Base-by-base conservation (phyloP, 1,139 yeast species). In the Candida sp. region DNA sequence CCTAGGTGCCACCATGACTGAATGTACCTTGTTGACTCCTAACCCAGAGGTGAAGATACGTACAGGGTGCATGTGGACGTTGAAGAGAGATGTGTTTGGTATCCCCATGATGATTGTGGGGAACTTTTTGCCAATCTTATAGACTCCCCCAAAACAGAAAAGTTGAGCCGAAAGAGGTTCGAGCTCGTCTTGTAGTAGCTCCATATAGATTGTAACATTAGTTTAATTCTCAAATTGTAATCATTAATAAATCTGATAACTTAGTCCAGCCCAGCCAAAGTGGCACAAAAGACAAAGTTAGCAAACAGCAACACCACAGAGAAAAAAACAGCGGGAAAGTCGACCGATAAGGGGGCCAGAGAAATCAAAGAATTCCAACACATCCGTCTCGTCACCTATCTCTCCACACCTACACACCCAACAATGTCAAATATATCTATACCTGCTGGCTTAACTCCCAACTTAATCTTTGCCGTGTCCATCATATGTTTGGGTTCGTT, bases 31-130 rank as follows among this genome's bases (percentile, higher is more conserved):
- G 46, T 67, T 89, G 48, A 84, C 93, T 1, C 86, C 88, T 3
- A 75, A 75, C 41, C 57, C 61, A 7, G 75, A 72, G 38, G 73
- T 70, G 26, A 75, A 77, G 52, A 81, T 92, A 45, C 73, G 86
- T 42, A 89, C 97, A 0, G 83, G 92, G 23, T 88, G 96, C 62
- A 86, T 90, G 63, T 90, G 97, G 96, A 94, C 98, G 0, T 74
- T 94, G 53, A 83, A 83, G 58, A 65, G 87, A 63, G 87, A 83
- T 58, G 87, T 83, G 11, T 83, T 83, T 64, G 87, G 87, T 11
- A 83, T 83, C 44, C 87, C 87, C 12, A 88, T 94, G 93, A 93
- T 93, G 96, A 88, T 94, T 41, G 83, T 94, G 40, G 98, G 98
- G 28, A 94, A 91, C 63, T 94, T 93, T 65, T 72, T 93, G 60